Percentiles rank a stretch among this genome's conserved stretches.
These are phyloP conservation scores for Wickerhamiella qilinensis DNA, from an alignment of 805 yeast genomes.

Conservation along the genomic window DNA sequence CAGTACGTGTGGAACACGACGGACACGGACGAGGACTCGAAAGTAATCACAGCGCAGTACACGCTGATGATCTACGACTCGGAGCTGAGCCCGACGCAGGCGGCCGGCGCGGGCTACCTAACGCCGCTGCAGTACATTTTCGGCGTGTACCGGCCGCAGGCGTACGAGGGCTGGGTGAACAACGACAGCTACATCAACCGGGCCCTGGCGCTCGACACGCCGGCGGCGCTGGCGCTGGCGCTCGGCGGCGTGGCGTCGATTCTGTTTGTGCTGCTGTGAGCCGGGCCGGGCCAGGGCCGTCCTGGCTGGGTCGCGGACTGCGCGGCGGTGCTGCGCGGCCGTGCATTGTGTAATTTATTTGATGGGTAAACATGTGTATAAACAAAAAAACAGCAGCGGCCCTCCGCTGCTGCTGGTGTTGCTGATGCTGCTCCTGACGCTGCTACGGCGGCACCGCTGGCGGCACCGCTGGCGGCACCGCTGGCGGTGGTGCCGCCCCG, in stretches of 20 bases:
- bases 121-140: constrained; percentile 19
- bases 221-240: constrained; percentile 1
- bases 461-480: background rate
- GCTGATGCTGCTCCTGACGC: no score
- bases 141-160: constrained; percentile 25
- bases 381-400: no score
- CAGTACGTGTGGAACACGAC: constrained; percentile 24
- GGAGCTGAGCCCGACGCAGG: constrained; percentile 14
- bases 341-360: background rate
- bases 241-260: background rate
- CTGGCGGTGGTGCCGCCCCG: no score
- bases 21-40: constrained; percentile 15
- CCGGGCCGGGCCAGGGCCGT: no score
- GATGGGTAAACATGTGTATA: no score
- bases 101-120: constrained; percentile 22
- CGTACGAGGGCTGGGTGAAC: constrained; percentile 21
- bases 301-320: no score
- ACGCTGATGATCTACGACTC: constrained; percentile 25
- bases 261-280: background rate
- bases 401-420: no score
- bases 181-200: constrained; percentile 14
- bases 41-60: constrained; percentile 21
- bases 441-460: no score
- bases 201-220: constrained; percentile 3
- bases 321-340: constrained; percentile 2